Evolutionary conservation across 306 rosid species (phyloP), one percentile per base, ranked within the genome.

Genomic region (Glycine tomentella): DNA sequence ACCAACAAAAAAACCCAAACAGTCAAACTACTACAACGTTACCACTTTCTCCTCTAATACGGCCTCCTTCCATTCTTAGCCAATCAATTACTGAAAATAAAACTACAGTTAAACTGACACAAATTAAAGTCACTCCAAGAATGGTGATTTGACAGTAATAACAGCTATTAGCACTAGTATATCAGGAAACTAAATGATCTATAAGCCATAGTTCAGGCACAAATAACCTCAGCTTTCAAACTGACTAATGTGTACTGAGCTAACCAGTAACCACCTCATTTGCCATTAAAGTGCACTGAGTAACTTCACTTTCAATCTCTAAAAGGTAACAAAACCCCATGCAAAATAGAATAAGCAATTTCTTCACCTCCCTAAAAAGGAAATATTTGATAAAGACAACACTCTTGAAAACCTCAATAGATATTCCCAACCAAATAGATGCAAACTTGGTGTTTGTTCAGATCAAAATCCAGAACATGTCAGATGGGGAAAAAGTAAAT

Each of bases 391-490:
- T 62, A 42, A 49, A 71, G 1, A 82, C 61, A 13, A 45, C 66
- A 70, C 53, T 71, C 61, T 62, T 16, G 1, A 53, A 49, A 77
- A 62, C 49, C 61, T 61, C 63, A 20, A 69, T 69, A 51, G 42
- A 79, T 50, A 85, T 66, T 73, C 64, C 48, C 78, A 81, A 71
- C 55, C 78, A 81, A 71, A 62, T 57, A 57, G 70, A 82, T 33
- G 74, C 15, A 53, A 57, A 46, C 71, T 7, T 2, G 49, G 75
- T 17, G 50, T 40, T 55, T 77, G 73, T 66, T 69, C 61, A 72
- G 67, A 73, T 46, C 9, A 58, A 58, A 81, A 57, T 49, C 57
- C 34, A 78, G 50, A 77, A 66, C 33, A 67, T 74, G 59, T 74
- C 31, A 50, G 56, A 15, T 3, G 10, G 57, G 20, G 9, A 8